Evolutionary conservation across 176 grass and related monocot genomes (phyloP).

Genomic region (Aegilops longissima): DNA sequence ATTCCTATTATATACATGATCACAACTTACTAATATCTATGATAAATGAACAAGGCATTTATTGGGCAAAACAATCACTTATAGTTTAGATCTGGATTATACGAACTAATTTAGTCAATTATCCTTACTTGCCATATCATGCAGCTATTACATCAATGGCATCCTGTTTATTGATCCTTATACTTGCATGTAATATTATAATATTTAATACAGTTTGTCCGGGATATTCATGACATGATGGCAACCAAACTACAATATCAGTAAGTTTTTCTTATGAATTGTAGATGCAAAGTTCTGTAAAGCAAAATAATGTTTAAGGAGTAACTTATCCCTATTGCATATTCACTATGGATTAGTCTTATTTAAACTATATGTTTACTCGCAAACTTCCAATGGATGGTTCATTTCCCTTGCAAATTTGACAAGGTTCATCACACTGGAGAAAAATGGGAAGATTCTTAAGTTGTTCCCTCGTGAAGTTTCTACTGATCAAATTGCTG

Average conservation of each 20-base stretch:
- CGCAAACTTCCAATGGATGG: conserved; percentile 57
- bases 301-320: neutral
- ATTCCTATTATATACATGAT: neutral
- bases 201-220: conserved; percentile 77
- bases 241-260: conserved; percentile 62
- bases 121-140: conserved; percentile 11
- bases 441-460: conserved; percentile 84
- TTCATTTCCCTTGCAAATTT: conserved; percentile 42
- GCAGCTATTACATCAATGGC: conserved; percentile 5
- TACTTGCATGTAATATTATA: conserved; percentile 20
- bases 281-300: neutral
- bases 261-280: conserved; percentile 51
- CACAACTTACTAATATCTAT: neutral
- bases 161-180: conserved; percentile 9
- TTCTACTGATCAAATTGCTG: conserved; percentile 78
- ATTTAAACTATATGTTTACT: conserved; percentile 1
- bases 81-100: conserved; percentile 11
- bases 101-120: conserved; percentile 10
- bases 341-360: conserved; percentile 14
- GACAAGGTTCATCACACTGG: conserved; percentile 70
- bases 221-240: conserved; percentile 96
- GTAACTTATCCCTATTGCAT: conserved; percentile 8
- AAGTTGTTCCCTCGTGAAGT: conserved; percentile 74
- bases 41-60: neutral
- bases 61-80: neutral